A percentile compares a stretch with the other conserved stretches of the same genome.
phyloP scores from a whole-genome alignment of 2,329 filamentous ascomycete genomes.

The Rhynchosporium graminicola region DNA sequence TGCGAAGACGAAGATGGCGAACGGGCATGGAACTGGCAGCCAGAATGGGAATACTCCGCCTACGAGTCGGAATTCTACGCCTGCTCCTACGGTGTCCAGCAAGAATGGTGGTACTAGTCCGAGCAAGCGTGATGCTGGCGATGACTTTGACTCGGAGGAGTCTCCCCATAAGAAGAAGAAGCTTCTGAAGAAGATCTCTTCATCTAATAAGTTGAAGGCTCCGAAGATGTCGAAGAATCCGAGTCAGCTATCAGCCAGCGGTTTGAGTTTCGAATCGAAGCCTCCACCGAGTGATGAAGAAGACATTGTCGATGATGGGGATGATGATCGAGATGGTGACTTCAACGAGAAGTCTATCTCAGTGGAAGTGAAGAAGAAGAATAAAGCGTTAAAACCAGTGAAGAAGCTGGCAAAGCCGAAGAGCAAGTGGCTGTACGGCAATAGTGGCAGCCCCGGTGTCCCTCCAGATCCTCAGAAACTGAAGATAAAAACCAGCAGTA shows the following conservation, averaged over 20 bases:
- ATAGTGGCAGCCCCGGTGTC: background rate
- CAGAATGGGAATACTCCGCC: conserved; percentile 60
- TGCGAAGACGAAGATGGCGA: conserved; percentile 64
- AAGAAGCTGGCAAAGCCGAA: conserved; percentile 19
- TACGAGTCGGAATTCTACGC: conserved; percentile 63
- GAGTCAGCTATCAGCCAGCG: conserved; percentile 24
- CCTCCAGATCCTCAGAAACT: conserved; percentile 14
- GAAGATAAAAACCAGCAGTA: conserved; percentile 19
- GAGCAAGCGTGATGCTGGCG: conserved; percentile 37
- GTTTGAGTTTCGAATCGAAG: conserved; percentile 28
- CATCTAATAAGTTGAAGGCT: conserved; percentile 31
- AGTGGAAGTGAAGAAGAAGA: conserved; percentile 37
- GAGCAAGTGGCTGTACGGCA: conserved; percentile 19
- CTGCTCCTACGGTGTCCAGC: conserved; percentile 46
- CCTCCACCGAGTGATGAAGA: conserved; percentile 24
- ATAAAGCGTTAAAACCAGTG: conserved; percentile 14
- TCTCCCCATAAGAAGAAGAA: conserved; percentile 39
- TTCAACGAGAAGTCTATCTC: conserved; percentile 30
- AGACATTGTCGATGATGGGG: conserved; percentile 28
- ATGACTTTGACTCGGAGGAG: conserved; percentile 39
- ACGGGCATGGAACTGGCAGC: conserved; percentile 50
- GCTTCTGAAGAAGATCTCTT: conserved; percentile 34
- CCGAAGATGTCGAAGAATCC: conserved; percentile 26
- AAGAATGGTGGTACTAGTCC: conserved; percentile 36
- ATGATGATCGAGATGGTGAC: conserved; percentile 37